Base-by-base conservation (phyloP, 192 early-diverging fungal genomes). In the Allomyces arbusculus region DNA sequence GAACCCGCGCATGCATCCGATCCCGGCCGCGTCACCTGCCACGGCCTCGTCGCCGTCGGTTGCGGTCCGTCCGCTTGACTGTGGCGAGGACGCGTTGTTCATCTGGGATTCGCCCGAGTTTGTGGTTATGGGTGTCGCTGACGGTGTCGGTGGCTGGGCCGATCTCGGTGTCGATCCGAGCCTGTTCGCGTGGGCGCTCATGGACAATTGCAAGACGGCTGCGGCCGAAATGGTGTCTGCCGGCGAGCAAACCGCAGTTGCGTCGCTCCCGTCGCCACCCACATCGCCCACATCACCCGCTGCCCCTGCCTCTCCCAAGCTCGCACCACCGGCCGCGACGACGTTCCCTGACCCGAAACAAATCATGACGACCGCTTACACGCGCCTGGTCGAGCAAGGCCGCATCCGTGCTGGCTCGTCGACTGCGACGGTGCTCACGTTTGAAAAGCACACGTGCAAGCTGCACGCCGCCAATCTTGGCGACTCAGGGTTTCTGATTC, bases 151-250 rank as follows among this genome's bases (percentile, higher is more conserved):
- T 45, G 68, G 68, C 0, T 69, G 68, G 68, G 64, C 65, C 8
- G 25, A 24, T 1, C 33, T 67, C 0, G 68, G 68, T 22, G 58
- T 62, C 23, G 68, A 69, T 19, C 68, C 68, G 61, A 33, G 45
- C 26, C 24, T 69, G 58, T 69, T 69, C n/a, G 68, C 68, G 66
- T 69, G 68, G 68, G 68, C 69, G 25, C 66, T 69, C 28, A 69
- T 69, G 68, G 44, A n/a, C 3, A 58, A 69, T 23, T 69, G 65
- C 33, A 45, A 66, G 12, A 44, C 28, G 10, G 68, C 66, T 55
- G 58, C n/a, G 25, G 33, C 68, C 61, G 43, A 40, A 40, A 40
- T 40, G 33, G 33, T 40, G 33, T 40, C 33, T 3, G 33, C 33
- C 4, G 33, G 33, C 7, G 33, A 8, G 33, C 33, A 40, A 40